phyloP scores from a whole-genome alignment of 2,329 filamentous ascomycete genomes.

The Aspergillus candidus region DNA sequence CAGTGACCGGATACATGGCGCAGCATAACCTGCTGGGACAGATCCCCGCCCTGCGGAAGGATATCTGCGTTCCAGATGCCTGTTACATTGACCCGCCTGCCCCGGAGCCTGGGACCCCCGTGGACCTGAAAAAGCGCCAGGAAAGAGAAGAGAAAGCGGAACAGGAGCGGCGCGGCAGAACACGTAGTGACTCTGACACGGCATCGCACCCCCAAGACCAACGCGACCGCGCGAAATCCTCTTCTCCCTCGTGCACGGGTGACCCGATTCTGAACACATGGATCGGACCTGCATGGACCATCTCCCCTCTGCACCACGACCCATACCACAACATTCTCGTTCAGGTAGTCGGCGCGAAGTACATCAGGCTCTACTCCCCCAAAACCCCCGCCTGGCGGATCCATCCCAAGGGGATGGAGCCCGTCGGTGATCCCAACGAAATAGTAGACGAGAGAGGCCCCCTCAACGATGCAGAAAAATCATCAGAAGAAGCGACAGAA shows the following conservation, averaged over 20 bases:
- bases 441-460: slow-evolving; percentile 1
- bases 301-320: slow-evolving; percentile 89
- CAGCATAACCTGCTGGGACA: slow-evolving; percentile 85
- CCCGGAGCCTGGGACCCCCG: slow-evolving; percentile 45
- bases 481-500: too few relatives aligned
- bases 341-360: slow-evolving; percentile 86
- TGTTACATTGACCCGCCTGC: slow-evolving; percentile 66
- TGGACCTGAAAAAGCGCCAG: slow-evolving; percentile 35
- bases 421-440: slow-evolving; percentile 17
- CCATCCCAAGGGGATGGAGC: slow-evolving; percentile 35
- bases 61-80: slow-evolving; percentile 76
- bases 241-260: slow-evolving; percentile 7
- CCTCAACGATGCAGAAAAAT: too few relatives aligned
- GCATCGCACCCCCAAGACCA: background rate
- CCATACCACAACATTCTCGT: slow-evolving; percentile 88
- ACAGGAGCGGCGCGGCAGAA: background rate
- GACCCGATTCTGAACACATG: slow-evolving; percentile 78
- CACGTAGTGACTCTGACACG: background rate
- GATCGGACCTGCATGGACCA: slow-evolving; percentile 82
- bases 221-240: slow-evolving; percentile 3
- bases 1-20: slow-evolving; percentile 69
- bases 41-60: slow-evolving; percentile 66
- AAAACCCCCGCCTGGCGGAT: slow-evolving; percentile 45
- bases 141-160: slow-evolving; percentile 15
- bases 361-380: slow-evolving; percentile 80